Conservation (phyloP, 345 rosid genomes). For the Bruguiera parviflora region DNA sequence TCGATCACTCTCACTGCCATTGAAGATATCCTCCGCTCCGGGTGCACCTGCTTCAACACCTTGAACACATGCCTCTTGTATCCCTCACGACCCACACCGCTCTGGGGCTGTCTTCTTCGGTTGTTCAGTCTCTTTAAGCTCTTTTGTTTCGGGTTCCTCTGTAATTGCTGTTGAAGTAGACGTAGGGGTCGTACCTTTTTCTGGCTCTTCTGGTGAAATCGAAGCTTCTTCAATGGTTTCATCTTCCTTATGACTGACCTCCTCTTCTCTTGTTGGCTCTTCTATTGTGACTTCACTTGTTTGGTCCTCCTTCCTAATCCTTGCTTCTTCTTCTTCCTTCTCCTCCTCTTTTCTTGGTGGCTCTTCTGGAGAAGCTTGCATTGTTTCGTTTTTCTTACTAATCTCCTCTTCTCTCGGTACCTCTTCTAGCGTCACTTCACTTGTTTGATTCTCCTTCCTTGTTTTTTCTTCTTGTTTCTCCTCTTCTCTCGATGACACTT, state of each 20-base stretch:
- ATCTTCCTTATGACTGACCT: too few relatives aligned
- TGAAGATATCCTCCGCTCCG: conserved; percentile 55
- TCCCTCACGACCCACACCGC: conserved; percentile 24
- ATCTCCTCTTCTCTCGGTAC: not conserved
- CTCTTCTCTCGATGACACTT: not conserved
- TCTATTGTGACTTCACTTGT: too few relatives aligned
- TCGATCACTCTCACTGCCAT: conserved; percentile 68
- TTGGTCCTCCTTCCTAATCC: too few relatives aligned
- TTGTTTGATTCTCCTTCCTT: not conserved
- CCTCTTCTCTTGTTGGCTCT: too few relatives aligned
- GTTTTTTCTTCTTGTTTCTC: not conserved
- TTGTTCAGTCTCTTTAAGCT: not conserved
- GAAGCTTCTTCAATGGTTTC: too few relatives aligned
- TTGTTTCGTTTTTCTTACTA: not conserved
- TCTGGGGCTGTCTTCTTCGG: not conserved
- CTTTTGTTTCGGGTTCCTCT: too few relatives aligned
- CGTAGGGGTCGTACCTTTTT: not conserved
- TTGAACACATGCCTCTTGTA: conserved; percentile 60
- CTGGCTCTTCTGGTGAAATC: not conserved
- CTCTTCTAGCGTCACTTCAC: not conserved
- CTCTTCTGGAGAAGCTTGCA: not conserved
- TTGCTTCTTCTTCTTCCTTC: too few relatives aligned
- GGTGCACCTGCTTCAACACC: conserved; percentile 74
- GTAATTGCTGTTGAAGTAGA: too few relatives aligned
- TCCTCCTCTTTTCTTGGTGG: not conserved